phyloP scores from a whole-genome alignment of 2,329 filamentous ascomycete species.

The Aspergillus nomiae region DNA sequence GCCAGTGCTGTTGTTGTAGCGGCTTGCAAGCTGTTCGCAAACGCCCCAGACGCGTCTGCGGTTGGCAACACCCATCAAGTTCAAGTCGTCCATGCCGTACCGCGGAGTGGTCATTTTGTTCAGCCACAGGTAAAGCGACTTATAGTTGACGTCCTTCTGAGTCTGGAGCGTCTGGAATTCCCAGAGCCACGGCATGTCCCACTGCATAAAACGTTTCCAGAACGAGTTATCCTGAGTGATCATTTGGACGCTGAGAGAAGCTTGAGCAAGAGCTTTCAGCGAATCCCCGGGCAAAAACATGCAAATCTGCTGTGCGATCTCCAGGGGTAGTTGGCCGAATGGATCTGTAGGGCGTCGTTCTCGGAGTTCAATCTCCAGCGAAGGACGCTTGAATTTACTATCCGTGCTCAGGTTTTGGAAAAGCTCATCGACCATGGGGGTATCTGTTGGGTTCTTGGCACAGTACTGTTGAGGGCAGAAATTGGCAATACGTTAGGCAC shows the following conservation, averaged over 20 bases:
- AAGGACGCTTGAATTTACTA: constrained; percentile 8
- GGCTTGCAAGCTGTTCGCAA: constrained; percentile 19
- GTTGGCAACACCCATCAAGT: constrained; percentile 20
- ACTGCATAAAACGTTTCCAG: constrained; percentile 21
- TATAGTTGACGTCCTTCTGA: constrained; percentile 19
- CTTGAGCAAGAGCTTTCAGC: constrained; percentile 18
- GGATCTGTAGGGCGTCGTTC: constrained; percentile 17
- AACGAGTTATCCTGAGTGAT: constrained; percentile 23
- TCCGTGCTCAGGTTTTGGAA: constrained; percentile 11
- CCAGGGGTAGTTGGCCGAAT: constrained; percentile 20
- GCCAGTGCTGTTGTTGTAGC: constrained; percentile 6
- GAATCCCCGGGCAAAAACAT: constrained; percentile 19
- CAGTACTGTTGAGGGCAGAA: constrained; percentile 15
- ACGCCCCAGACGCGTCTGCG: constrained; percentile 22
- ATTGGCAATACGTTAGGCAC: neutral
- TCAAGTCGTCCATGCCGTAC: constrained; percentile 22
- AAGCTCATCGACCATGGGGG: constrained; percentile 10
- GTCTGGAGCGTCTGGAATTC: constrained; percentile 12
- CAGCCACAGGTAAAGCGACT: constrained; percentile 20
- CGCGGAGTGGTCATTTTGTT: constrained; percentile 16
- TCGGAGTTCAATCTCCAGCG: constrained; percentile 7
- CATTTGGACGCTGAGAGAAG: constrained; percentile 19
- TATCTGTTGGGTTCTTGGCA: constrained; percentile 18
- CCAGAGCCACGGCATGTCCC: constrained; percentile 26
- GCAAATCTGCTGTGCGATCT: constrained; percentile 23